These are phyloP conservation scores for Sinapis alba DNA, from an alignment of 441 rosid genomes.

Conservation along the genomic window DNA sequence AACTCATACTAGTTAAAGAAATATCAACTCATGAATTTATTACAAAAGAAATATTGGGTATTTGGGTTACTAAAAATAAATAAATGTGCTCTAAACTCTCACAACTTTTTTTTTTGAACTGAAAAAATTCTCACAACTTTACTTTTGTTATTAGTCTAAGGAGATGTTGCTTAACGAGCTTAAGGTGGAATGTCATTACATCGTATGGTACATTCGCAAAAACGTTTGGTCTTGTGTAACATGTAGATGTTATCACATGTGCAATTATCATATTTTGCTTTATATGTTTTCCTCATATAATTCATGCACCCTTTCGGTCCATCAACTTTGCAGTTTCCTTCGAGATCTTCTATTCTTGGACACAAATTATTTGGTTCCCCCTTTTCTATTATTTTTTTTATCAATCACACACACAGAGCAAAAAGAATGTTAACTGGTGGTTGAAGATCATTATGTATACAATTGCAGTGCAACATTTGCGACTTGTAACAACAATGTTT, in stretches of 20 bases:
- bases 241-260: constrained; percentile 14
- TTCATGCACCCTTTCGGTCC: constrained; percentile 17
- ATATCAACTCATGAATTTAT: not conserved
- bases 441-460: not conserved
- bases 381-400: constrained; percentile 8
- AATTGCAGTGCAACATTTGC: not conserved
- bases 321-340: not conserved
- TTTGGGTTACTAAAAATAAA: not conserved
- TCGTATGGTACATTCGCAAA: not conserved
- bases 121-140: not conserved
- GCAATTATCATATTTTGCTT: constrained; percentile 10
- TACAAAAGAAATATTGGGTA: not conserved
- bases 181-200: not conserved
- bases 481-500: not conserved
- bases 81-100: not conserved
- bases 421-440: not conserved
- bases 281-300: constrained; percentile 5
- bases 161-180: not conserved
- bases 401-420: not conserved
- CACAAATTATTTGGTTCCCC: constrained; percentile 6
- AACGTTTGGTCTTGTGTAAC: constrained; percentile 22
- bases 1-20: not conserved
- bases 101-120: not conserved
- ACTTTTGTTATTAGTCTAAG: not conserved
- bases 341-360: constrained; percentile 10